phyloP scores from a whole-genome alignment of 129 eudicot species.

The Arctium lappa region DNA sequence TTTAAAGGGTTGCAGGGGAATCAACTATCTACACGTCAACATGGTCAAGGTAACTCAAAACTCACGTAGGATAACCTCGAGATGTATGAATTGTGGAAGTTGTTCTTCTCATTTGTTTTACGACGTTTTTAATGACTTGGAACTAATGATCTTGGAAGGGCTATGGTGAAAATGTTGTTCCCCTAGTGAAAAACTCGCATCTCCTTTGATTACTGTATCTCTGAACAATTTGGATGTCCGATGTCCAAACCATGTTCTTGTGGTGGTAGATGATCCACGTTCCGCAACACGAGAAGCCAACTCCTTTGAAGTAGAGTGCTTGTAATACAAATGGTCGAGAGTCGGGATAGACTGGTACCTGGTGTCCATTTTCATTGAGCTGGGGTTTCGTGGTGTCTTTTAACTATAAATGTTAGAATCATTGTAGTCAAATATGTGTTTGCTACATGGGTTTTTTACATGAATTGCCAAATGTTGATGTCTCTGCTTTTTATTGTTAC shows the following conservation, averaged over 20 bases:
- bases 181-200: not conserved
- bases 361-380: not conserved
- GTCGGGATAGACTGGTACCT: not conserved
- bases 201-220: not conserved
- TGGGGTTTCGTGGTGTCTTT: not conserved
- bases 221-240: not conserved
- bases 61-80: not conserved
- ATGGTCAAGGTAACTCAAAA: slow-evolving; percentile 15
- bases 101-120: not conserved
- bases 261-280: no score
- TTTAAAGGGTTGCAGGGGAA: not conserved
- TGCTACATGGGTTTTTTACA: not conserved
- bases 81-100: not conserved
- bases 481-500: not conserved
- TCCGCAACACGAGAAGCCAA: not conserved
- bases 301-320: not conserved
- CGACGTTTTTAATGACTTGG: not conserved
- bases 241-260: not conserved
- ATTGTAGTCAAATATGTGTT: not conserved
- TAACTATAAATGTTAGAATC: not conserved
- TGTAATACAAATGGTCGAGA: not conserved
- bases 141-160: not conserved
- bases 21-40: not conserved
- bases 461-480: not conserved
- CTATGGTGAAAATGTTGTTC: not conserved